Conservation (phyloP, 257 asterid species). For the Rehmannia glutinosa region DNA sequence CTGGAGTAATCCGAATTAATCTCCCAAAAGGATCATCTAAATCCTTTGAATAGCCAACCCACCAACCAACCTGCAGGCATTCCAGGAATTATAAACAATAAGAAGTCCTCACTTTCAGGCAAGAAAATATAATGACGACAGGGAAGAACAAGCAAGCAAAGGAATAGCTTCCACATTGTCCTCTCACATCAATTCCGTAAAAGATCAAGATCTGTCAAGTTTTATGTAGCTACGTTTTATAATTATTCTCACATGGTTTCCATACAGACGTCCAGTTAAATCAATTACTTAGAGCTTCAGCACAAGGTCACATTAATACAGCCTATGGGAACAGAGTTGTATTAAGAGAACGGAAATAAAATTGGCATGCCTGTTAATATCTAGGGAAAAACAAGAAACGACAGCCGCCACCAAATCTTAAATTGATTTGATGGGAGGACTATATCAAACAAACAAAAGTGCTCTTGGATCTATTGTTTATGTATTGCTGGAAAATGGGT, state of each 20-base stretch:
- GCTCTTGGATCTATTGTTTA: background rate
- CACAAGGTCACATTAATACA: background rate
- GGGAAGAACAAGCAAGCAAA: constrained; percentile 6
- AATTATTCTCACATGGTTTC: background rate
- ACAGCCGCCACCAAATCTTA: background rate
- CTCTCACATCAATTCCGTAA: background rate
- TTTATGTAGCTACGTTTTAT: background rate
- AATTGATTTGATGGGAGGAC: background rate
- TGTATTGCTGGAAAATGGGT: no score
- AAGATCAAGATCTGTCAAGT: background rate
- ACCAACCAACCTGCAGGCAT: constrained; percentile 87
- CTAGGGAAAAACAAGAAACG: background rate
- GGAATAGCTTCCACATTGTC: constrained; percentile 14
- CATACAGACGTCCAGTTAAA: no score
- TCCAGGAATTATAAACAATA: constrained; percentile 11
- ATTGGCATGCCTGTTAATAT: no score
- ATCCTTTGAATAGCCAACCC: constrained; percentile 94
- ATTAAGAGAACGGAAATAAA: no score
- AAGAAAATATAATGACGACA: background rate
- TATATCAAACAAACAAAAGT: background rate
- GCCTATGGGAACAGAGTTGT: background rate
- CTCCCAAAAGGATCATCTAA: constrained; percentile 92
- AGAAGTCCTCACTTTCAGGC: constrained; percentile 22
- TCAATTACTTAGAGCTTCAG: background rate
- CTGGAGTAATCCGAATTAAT: constrained; percentile 77